These are phyloP conservation scores for Coemansia sp. DNA, from an alignment of 192 early-diverging fungal species.

Conservation along the genomic window DNA sequence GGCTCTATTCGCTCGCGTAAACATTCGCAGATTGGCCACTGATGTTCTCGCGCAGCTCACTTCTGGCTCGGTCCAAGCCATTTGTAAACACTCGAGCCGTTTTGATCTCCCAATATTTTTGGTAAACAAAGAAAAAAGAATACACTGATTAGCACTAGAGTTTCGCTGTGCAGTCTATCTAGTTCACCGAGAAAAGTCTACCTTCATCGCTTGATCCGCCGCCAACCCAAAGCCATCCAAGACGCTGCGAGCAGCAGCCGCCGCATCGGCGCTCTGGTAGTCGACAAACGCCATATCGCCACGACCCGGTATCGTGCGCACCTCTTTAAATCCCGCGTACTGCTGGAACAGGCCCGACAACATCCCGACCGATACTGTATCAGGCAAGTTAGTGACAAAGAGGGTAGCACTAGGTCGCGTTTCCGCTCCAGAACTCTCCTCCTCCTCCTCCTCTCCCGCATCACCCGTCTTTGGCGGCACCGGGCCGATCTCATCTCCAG, in stretches of 20 bases:
- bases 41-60: too few species aligned
- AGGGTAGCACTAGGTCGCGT: constrained; percentile 28
- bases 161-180: neutral
- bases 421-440: neutral
- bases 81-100: too few species aligned
- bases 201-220: constrained; percentile 34
- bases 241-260: constrained; percentile 39
- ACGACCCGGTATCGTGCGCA: constrained; percentile 37
- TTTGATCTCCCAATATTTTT: too few species aligned
- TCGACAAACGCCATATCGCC: constrained; percentile 51
- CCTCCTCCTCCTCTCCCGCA: neutral
- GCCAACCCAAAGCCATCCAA: constrained; percentile 47
- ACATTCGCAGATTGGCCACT: constrained; percentile 7
- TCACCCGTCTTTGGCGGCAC: constrained; percentile 5
- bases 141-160: too few species aligned
- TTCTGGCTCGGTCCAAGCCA: too few species aligned
- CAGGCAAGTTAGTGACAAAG: constrained; percentile 51
- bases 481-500: constrained; percentile 39
- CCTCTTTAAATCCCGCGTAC: constrained; percentile 49
- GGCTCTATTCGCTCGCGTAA: neutral
- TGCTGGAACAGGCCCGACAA: constrained; percentile 50
- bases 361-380: constrained; percentile 28
- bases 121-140: neutral
- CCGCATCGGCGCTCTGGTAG: constrained; percentile 33
- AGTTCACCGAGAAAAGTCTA: constrained; percentile 39